These are phyloP conservation scores for Hysterium pulicare DNA, from an alignment of 2,329 filamentous ascomycete species.

Conservation along the genomic window DNA sequence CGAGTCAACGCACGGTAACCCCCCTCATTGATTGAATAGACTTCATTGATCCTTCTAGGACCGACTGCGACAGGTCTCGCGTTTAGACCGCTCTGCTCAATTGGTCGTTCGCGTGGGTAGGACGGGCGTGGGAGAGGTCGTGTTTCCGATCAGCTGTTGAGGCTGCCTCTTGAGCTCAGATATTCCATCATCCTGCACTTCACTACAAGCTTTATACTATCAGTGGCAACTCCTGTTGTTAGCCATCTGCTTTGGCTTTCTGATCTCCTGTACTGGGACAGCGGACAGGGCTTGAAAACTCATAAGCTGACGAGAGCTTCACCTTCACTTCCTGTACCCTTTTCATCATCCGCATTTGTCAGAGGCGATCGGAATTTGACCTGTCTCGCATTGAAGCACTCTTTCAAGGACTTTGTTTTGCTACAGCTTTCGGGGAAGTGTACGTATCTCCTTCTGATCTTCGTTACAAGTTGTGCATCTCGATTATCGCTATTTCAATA, in stretches of 20 bases:
- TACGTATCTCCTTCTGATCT: conserved; percentile 38
- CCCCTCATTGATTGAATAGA: too few species aligned
- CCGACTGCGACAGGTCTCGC: too few species aligned
- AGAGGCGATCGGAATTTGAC: conserved; percentile 36
- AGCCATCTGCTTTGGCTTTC: conserved; percentile 14
- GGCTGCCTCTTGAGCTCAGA: conserved; percentile 8
- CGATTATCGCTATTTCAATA: conserved; percentile 10
- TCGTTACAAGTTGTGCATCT: conserved; percentile 11
- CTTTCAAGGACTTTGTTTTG: conserved; percentile 29
- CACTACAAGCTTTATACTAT: conserved; percentile 17
- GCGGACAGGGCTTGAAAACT: conserved; percentile 19
- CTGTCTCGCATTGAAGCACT: conserved; percentile 28
- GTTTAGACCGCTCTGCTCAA: too few species aligned
- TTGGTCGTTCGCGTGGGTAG: neutral
- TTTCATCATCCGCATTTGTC: conserved; percentile 36
- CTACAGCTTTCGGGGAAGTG: conserved; percentile 31
- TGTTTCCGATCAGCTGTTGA: conserved; percentile 4
- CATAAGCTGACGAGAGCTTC: conserved; percentile 15
- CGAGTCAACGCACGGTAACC: too few species aligned
- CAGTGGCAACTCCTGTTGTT: conserved; percentile 22
- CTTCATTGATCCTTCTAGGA: too few species aligned
- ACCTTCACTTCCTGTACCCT: conserved; percentile 35
- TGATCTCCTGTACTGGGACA: conserved; percentile 24
- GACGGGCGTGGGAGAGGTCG: neutral
- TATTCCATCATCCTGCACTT: conserved; percentile 14